Percentiles rank a stretch among this genome's conserved stretches.
These are phyloP conservation scores for Thraustochytrium striatum DNA, from an alignment of 352 stramenopile species.

Conservation along the genomic window DNA sequence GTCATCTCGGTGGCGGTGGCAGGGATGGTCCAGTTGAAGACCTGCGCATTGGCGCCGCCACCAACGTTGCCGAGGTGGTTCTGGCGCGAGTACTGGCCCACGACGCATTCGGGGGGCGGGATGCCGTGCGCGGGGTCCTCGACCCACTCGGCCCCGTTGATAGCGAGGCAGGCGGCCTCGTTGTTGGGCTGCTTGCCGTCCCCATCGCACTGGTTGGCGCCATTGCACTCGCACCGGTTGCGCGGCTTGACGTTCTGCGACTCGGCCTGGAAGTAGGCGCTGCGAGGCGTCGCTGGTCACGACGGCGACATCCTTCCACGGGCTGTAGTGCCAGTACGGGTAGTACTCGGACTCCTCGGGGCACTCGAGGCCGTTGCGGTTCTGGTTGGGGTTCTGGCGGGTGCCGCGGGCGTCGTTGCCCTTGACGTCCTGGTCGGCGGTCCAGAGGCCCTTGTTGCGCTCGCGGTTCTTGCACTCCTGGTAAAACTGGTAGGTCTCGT, in stretches of 20 bases:
- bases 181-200: slow-evolving; percentile 54
- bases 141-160: slow-evolving; percentile 49
- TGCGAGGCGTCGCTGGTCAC: slow-evolving; percentile 27
- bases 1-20: slow-evolving; percentile 32
- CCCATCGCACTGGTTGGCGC: slow-evolving; percentile 4
- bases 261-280: slow-evolving; percentile 54
- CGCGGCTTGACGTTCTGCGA: slow-evolving; percentile 52
- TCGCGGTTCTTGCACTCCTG: slow-evolving; percentile 53
- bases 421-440: slow-evolving; percentile 53
- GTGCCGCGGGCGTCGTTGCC: slow-evolving; percentile 49
- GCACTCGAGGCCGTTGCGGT: slow-evolving; percentile 58
- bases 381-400: slow-evolving; percentile 58
- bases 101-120: slow-evolving; percentile 48
- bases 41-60: slow-evolving; percentile 6
- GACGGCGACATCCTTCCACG: slow-evolving; percentile 59
- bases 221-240: slow-evolving; percentile 3
- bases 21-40: slow-evolving; percentile 45
- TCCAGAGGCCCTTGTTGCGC: slow-evolving; percentile 58
- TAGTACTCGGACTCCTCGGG: slow-evolving; percentile 60
- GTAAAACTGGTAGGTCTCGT: slow-evolving; percentile 57
- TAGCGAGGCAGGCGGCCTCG: slow-evolving; percentile 50
- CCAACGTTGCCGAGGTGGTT: slow-evolving; percentile 59
- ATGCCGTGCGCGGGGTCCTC: slow-evolving; percentile 25
- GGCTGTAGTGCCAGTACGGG: slow-evolving; percentile 56
- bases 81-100: slow-evolving; percentile 51